Base-by-base conservation (phyloP, 1,139 yeast species). In the Hanseniaspora sp. region DNA sequence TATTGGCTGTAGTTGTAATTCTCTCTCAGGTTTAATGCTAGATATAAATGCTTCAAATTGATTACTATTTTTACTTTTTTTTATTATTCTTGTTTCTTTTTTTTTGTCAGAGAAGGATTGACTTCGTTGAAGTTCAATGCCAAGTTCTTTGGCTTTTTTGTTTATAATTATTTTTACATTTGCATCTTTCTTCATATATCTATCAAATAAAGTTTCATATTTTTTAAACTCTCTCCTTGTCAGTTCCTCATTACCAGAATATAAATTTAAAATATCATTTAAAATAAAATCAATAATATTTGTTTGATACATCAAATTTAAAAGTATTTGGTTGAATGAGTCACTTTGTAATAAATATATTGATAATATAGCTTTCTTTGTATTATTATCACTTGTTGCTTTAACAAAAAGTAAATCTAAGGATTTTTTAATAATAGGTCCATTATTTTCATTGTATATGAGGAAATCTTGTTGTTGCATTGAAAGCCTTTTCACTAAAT, bases 401-500 rank as follows among this genome's bases (percentile, higher is more conserved):
- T 72, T 34, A 79, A 73, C 43, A 77, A 76, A 44, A 9, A 53
- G n/a, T 39, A 52, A 52, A 38, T 61, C 53, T 29, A 62, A 58
- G 15, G 44, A 51, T 59, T 57, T 33, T 40, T 49, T 15, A 60
- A 56, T 38, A 64, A 43, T 18, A 56, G 58, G 4, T 39, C 37
- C 12, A 58, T 55, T 29, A 46, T 37, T 7, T 11, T 46, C 52
- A 2, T 46, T 49, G 1, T 69, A 69, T 55, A 71, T 72, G 46
- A 88, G 71, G 1, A 76, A 71, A 1, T 74, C 72, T 0, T 80
- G 74, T 59, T 84, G 82, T 68, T 86, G 96, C 67, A 82, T 79
- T 53, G 85, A 79, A 1, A 86, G 80, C 18, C 96, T 73, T 61
- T 85, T 86, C 33, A 86, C 78, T 48, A 87, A 69, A 63, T 87